Evolutionary conservation across 192 early-diverging fungal species (phyloP).

Genomic region (Coemansia sp.): DNA sequence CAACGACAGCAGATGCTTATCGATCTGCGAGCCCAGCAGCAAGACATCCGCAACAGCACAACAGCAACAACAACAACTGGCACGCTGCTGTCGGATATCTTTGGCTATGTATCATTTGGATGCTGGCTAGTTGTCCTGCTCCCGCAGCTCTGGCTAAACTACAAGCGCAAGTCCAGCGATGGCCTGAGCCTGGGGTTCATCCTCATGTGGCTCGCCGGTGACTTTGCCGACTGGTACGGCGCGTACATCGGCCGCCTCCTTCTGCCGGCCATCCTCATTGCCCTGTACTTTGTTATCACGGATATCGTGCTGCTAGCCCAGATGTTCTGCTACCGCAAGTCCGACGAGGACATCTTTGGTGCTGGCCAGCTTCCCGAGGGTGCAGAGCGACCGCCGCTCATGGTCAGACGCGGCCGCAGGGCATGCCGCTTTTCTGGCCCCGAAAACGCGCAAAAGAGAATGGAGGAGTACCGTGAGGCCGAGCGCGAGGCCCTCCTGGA

Average conservation of each 20-base stretch:
- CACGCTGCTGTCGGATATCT: constrained; percentile 37
- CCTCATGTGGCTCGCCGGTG: constrained; percentile 51
- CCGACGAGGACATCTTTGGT: constrained; percentile 43
- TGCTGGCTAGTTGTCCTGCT: constrained; percentile 46
- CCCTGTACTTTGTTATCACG: constrained; percentile 71
- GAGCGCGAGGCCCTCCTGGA: constrained; percentile 44
- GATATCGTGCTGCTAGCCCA: constrained; percentile 70
- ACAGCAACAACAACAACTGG: too few species aligned
- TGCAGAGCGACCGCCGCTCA: constrained; percentile 43
- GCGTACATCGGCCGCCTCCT: constrained; percentile 45
- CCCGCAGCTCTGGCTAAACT: constrained; percentile 52
- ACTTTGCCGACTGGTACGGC: constrained; percentile 53
- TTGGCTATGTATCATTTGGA: constrained; percentile 44
- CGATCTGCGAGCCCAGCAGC: constrained; percentile 16
- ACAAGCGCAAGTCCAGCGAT: constrained; percentile 52
- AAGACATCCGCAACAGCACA: background rate
- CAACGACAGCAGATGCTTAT: constrained; percentile 34
- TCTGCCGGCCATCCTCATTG: constrained; percentile 62
- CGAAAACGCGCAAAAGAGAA: constrained; percentile 14
- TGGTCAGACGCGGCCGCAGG: constrained; percentile 41
- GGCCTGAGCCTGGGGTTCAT: constrained; percentile 49
- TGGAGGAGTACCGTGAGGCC: constrained; percentile 45
- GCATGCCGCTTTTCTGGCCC: constrained; percentile 35
- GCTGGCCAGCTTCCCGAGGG: constrained; percentile 40
- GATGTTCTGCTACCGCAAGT: constrained; percentile 62